Conservation (phyloP, 352 stramenopile genomes). For the Phytophthora tubulina region DNA sequence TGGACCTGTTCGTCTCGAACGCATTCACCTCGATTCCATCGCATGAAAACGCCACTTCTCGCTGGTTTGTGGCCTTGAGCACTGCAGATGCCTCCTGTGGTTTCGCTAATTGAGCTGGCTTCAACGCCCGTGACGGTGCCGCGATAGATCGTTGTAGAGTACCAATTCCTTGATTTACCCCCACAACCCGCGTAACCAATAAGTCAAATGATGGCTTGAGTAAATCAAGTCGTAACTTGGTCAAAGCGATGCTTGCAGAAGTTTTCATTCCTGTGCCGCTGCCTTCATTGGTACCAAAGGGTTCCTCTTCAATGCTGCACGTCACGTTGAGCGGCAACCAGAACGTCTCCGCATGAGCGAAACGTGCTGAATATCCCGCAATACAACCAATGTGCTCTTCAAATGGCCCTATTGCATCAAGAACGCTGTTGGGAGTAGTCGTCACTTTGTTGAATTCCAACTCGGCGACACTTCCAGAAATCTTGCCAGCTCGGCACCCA, state of each 20-base stretch:
- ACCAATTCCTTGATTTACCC: slow-evolving; percentile 22
- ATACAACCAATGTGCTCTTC: slow-evolving; percentile 41
- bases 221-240: slow-evolving; percentile 46
- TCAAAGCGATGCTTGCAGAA: slow-evolving; percentile 31
- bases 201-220: slow-evolving; percentile 40
- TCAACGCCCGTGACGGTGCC: slow-evolving; percentile 7
- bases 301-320: slow-evolving; percentile 50
- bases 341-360: slow-evolving; percentile 45
- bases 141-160: slow-evolving; percentile 23
- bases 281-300: slow-evolving; percentile 4
- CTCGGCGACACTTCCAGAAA: slow-evolving; percentile 51
- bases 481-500: slow-evolving; percentile 57
- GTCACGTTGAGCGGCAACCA: slow-evolving; percentile 62
- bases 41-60: slow-evolving; percentile 44
- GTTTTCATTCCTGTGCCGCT: background rate
- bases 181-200: slow-evolving; percentile 23
- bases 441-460: slow-evolving; percentile 27
- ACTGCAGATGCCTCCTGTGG: background rate
- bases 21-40: slow-evolving; percentile 69
- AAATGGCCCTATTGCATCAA: slow-evolving; percentile 37
- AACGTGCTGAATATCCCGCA: slow-evolving; percentile 20
- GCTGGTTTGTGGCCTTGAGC: slow-evolving; percentile 17
- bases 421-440: slow-evolving; percentile 1
- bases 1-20: slow-evolving; percentile 40
- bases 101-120: slow-evolving; percentile 9